phyloP scores from a whole-genome alignment of 2,329 filamentous ascomycete species.

The Rutstroemia sp. region DNA sequence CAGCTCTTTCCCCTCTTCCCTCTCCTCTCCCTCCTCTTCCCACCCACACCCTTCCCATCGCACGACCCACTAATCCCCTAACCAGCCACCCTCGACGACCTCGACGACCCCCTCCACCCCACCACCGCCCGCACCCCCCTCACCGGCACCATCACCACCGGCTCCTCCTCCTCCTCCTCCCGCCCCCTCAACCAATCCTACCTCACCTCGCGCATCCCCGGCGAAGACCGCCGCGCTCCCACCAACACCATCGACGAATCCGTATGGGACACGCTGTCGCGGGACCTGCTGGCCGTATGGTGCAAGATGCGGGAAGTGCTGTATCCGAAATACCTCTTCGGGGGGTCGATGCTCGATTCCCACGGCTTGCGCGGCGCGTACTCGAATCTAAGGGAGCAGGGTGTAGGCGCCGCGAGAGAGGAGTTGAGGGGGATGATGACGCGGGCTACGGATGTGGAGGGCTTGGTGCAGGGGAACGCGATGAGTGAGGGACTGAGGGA shows the following conservation, averaged over 20 bases:
- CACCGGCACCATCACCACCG: conserved; percentile 65
- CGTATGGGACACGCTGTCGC: conserved; percentile 93
- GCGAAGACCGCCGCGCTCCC: conserved; percentile 84
- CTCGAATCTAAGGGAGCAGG: conserved; percentile 51
- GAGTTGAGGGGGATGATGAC: conserved; percentile 55
- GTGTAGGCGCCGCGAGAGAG: conserved; percentile 51
- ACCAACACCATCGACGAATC: conserved; percentile 94
- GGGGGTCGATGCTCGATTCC: conserved; percentile 58
- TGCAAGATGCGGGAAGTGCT: conserved; percentile 97
- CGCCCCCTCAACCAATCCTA: conserved; percentile 65
- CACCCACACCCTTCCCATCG: not conserved
- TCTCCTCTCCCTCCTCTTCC: not conserved
- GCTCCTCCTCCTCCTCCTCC: conserved; percentile 44
- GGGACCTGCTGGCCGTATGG: conserved; percentile 90
- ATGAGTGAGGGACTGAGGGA: conserved; percentile 90
- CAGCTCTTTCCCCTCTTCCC: not conserved
- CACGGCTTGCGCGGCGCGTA: conserved; percentile 51
- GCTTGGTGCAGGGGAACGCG: conserved; percentile 45
- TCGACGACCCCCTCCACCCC: conserved; percentile 91
- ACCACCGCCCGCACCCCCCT: conserved; percentile 64
- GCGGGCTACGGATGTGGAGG: conserved; percentile 56
- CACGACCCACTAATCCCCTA: conserved; percentile 10
- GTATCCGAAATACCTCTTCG: conserved; percentile 88
- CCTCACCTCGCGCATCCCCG: conserved; percentile 81
- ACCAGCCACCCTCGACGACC: conserved; percentile 52